Conservation (phyloP, 495 filamentous ascomycete species). For the Bacidia rubella region DNA sequence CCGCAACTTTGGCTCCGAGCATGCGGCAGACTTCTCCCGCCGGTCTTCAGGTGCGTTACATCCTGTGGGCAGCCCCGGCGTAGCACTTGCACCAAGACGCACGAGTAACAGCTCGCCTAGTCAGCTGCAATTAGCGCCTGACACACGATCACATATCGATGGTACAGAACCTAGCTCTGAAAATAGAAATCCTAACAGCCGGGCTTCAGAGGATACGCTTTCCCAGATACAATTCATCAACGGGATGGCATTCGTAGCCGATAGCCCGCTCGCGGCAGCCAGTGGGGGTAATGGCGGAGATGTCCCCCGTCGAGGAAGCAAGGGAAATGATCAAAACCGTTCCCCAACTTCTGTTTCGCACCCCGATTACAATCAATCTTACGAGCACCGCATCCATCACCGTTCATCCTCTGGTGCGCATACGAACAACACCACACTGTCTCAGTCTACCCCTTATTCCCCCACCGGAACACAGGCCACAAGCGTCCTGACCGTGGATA, state of each 20-base stretch:
- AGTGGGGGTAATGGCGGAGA: conserved; percentile 4
- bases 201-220: conserved; percentile 17
- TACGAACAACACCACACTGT: conserved; percentile 26
- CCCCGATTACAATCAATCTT: conserved; percentile 4
- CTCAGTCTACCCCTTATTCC: conserved; percentile 21
- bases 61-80: conserved; percentile 5
- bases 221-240: conserved; percentile 12
- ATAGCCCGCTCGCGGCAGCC: not conserved
- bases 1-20: conserved; percentile 5
- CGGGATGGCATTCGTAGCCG: not conserved
- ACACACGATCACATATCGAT: conserved; percentile 5
- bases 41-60: conserved; percentile 21
- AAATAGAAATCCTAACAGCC: conserved; percentile 13
- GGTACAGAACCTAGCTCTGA: conserved; percentile 9
- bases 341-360: conserved; percentile 4
- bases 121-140: conserved; percentile 20
- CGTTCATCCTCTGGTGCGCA: conserved; percentile 19
- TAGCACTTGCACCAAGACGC: conserved; percentile 12
- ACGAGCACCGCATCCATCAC: conserved; percentile 11
- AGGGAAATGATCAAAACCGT: conserved; percentile 12
- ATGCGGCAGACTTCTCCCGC: conserved; percentile 14
- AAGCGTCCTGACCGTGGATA: conserved; percentile 36
- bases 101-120: conserved; percentile 19
- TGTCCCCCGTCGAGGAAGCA: conserved; percentile 13
- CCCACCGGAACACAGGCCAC: conserved; percentile 40